Percentiles rank a stretch among this genome's conserved stretches.
Evolutionary conservation across 192 early-diverging fungal species (phyloP).

Genomic region (Haplosporangium gracile): DNA sequence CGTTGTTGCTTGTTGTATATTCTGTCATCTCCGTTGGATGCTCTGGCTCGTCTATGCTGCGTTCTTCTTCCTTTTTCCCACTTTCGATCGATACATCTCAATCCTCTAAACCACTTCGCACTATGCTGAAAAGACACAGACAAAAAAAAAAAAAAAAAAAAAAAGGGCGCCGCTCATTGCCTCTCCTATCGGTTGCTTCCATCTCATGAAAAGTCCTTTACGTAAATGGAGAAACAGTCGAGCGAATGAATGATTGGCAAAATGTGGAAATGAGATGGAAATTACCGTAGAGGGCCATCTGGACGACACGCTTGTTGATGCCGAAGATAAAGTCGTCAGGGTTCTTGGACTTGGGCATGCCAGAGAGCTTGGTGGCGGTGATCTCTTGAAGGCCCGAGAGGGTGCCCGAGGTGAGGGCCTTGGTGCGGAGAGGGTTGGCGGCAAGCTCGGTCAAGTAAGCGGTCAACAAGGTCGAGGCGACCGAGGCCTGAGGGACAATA

Average conservation of each 20-base stretch:
- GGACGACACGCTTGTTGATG: constrained; percentile 75
- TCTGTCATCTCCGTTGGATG: not conserved
- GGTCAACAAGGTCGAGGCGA: constrained; percentile 60
- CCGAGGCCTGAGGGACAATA: constrained; percentile 26
- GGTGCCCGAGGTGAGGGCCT: constrained; percentile 81
- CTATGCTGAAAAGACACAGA: not conserved
- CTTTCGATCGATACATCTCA: not conserved
- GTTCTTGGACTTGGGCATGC: constrained; percentile 60
- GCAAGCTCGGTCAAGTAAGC: constrained; percentile 73
- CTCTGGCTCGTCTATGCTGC: too few relatives aligned
- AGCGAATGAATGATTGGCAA: not conserved
- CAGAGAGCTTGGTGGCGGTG: constrained; percentile 73
- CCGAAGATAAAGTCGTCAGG: constrained; percentile 54
- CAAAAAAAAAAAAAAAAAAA: constrained; percentile 1
- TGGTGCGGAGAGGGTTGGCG: constrained; percentile 81
- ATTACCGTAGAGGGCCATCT: constrained; percentile 87
- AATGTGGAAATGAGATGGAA: not conserved
- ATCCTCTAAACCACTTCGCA: not conserved
- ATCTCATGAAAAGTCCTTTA: too few relatives aligned
- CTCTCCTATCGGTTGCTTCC: not conserved
- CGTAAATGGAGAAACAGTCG: not conserved
- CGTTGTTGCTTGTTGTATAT: not conserved
- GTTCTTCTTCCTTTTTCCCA: too few relatives aligned
- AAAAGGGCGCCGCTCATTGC: not conserved
- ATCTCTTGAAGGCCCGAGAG: constrained; percentile 87